These are phyloP conservation scores for Ehretia macrophylla DNA, from an alignment of 257 asterid species.

Conservation along the genomic window DNA sequence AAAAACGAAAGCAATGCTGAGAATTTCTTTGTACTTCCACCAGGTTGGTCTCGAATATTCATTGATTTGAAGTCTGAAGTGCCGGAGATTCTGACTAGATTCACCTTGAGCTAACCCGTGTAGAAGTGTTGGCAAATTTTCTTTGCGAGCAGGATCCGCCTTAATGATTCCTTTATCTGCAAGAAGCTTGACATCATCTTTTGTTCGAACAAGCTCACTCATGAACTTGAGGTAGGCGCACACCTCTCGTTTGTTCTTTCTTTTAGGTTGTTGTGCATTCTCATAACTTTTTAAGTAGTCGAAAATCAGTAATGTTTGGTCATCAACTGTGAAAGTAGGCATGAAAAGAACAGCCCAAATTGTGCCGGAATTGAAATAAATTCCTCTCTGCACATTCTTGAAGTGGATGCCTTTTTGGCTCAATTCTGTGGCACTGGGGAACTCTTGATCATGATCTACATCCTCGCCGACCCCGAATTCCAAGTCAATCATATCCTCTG, in stretches of 20 bases:
- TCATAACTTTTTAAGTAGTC: not conserved
- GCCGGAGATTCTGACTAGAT: too few species aligned
- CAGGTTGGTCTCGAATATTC: too few species aligned
- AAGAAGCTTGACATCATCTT: not conserved
- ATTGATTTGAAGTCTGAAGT: too few species aligned
- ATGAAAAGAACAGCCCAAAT: not conserved
- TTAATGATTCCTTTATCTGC: not conserved
- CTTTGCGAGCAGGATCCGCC: not conserved
- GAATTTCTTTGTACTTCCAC: too few species aligned
- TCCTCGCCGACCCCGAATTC: too few species aligned
- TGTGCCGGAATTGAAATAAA: not conserved
- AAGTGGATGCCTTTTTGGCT: not conserved
- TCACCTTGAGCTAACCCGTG: not conserved
- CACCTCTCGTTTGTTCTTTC: not conserved
- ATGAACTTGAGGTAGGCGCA: not conserved
- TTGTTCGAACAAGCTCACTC: not conserved
- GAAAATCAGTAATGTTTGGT: not conserved
- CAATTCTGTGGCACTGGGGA: conserved; percentile 8
- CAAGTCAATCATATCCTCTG: not conserved
- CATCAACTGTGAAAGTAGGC: not conserved
- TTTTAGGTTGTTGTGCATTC: not conserved
- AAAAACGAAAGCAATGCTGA: too few species aligned
- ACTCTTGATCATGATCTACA: too few species aligned
- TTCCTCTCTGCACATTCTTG: not conserved
- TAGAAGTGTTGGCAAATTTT: not conserved